Conservation (phyloP, 2,329 filamentous ascomycete genomes). For the Alternaria tenuissima region DNA sequence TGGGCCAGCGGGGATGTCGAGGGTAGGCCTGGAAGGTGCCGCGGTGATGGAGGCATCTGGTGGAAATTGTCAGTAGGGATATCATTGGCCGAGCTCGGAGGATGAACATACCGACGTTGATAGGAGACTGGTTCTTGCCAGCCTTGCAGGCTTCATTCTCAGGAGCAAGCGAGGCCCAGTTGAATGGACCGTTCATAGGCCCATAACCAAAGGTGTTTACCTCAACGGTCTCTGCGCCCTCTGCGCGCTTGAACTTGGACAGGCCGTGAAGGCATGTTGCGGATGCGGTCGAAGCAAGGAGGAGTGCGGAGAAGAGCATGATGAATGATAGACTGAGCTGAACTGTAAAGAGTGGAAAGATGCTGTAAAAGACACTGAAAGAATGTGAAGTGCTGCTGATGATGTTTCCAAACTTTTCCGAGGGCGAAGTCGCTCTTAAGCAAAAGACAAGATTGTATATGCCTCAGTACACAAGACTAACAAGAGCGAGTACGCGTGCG, state of each 20-base stretch:
- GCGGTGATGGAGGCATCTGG: slow-evolving; percentile 45
- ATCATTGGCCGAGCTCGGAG: not conserved
- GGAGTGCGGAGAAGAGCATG: slow-evolving; percentile 44
- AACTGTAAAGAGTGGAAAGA: not conserved
- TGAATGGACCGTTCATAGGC: slow-evolving; percentile 58
- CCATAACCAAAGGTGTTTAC: slow-evolving; percentile 55
- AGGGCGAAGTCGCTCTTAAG: not conserved
- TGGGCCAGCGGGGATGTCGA: slow-evolving; percentile 54
- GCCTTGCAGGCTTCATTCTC: slow-evolving; percentile 59
- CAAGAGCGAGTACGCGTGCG: slow-evolving; percentile 1
- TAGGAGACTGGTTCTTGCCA: slow-evolving; percentile 64
- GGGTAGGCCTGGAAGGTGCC: slow-evolving; percentile 36
- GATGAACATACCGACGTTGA: slow-evolving; percentile 57
- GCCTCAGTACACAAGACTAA: not conserved
- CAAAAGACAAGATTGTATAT: slow-evolving; percentile 6
- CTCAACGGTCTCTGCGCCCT: slow-evolving; percentile 34
- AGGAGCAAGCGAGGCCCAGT: slow-evolving; percentile 59
- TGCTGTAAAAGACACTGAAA: not conserved
- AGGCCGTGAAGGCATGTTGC: slow-evolving; percentile 56
- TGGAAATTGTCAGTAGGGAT: slow-evolving; percentile 9
- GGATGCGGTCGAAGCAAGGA: slow-evolving; percentile 46
- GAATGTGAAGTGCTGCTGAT: not conserved
- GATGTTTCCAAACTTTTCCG: not conserved
- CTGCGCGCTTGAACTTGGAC: slow-evolving; percentile 44
- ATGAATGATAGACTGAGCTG: slow-evolving; percentile 16